phyloP scores from a whole-genome alignment of 2,329 filamentous ascomycete genomes.

The Pseudonectria foliicola region DNA sequence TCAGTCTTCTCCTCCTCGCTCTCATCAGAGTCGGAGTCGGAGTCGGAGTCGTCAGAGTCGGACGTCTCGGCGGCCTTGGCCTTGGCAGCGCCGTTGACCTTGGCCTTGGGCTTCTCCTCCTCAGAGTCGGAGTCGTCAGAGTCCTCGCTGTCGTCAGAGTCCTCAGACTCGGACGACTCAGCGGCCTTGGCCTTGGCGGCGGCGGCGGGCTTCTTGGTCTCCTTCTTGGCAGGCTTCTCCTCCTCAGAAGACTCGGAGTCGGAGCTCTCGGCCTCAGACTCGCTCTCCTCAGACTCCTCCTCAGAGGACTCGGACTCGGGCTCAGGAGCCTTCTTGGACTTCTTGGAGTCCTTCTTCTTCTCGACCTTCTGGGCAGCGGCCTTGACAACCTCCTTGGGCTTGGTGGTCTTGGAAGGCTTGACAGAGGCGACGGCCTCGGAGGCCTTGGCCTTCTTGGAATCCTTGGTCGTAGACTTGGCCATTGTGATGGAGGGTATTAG shows the following conservation, averaged over 20 bases:
- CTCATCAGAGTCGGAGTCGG: no score
- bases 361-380: constrained; percentile 43
- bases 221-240: constrained; percentile 32
- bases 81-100: no score
- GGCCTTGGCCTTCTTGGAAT: constrained; percentile 46
- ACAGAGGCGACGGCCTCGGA: constrained; percentile 56
- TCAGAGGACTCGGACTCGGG: constrained; percentile 33
- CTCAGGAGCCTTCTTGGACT: constrained; percentile 39
- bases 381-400: constrained; percentile 60
- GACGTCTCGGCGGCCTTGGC: constrained; percentile 8
- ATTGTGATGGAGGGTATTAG: constrained; percentile 37
- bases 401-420: constrained; percentile 59
- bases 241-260: constrained; percentile 35
- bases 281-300: constrained; percentile 23
- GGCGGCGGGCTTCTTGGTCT: constrained; percentile 15
- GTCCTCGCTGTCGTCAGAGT: constrained; percentile 29
- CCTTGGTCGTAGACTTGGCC: constrained; percentile 59
- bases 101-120: constrained; percentile 6
- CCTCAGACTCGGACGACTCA: constrained; percentile 20
- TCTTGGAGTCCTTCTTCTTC: constrained; percentile 41
- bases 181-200: constrained; percentile 21
- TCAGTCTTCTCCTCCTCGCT: no score
- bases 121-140: constrained; percentile 30
- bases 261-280: constrained; percentile 10
- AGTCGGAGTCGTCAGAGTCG: constrained; percentile 18